Percentiles rank a stretch among this genome's conserved stretches.
Evolutionary conservation across 306 rosid species (phyloP).

Genomic region (Quercus cerris): DNA sequence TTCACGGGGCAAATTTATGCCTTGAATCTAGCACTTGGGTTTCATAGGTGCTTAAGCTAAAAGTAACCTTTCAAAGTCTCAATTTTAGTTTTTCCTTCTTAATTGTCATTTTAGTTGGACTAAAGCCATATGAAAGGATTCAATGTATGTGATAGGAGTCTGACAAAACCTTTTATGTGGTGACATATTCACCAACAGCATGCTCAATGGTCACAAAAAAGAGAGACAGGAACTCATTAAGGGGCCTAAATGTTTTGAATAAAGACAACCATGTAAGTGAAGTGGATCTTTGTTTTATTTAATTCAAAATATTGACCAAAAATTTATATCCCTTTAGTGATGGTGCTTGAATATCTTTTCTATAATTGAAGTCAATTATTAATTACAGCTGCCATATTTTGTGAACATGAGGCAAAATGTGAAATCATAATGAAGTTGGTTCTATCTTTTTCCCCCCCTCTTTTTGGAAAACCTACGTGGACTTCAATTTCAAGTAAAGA

Average conservation of each 20-base stretch:
- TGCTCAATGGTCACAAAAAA: slow-evolving; percentile 16
- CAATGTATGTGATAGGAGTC: not conserved
- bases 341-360: not conserved
- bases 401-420: not conserved
- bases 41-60: slow-evolving; percentile 3
- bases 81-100: not conserved
- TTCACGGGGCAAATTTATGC: slow-evolving; percentile 1
- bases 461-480: not conserved
- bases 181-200: not conserved
- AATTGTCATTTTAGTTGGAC: not conserved
- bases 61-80: slow-evolving; percentile 16
- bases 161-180: not conserved
- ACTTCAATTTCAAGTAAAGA: not conserved
- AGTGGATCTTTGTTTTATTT: slow-evolving; percentile 1
- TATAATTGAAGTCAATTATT: slow-evolving; percentile 1
- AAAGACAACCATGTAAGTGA: slow-evolving; percentile 6
- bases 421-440: not conserved
- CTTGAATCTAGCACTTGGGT: not conserved
- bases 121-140: not conserved
- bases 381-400: not conserved
- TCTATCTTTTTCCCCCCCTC: not conserved
- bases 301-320: not conserved
- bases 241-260: slow-evolving; percentile 4
- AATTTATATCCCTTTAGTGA: not conserved
- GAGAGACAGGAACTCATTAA: slow-evolving; percentile 9